Evolutionary conservation across 2,329 filamentous ascomycete species (phyloP).

Genomic region (Parafenestella ontariensis): DNA sequence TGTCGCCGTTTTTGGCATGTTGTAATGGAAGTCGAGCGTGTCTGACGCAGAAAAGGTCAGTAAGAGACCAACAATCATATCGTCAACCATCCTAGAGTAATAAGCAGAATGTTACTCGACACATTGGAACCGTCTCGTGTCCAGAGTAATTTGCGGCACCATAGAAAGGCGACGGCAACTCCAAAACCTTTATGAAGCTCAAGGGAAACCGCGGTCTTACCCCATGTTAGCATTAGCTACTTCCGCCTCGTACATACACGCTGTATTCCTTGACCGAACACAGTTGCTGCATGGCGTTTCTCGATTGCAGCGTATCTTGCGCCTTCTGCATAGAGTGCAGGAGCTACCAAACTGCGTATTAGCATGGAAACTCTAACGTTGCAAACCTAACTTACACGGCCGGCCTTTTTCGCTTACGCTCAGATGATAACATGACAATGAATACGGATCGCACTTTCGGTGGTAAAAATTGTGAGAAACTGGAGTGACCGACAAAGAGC

Average conservation of each 20-base stretch:
- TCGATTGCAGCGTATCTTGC: slow-evolving; percentile 69
- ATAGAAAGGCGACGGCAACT: not conserved
- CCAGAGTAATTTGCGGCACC: not conserved
- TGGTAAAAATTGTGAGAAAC: not conserved
- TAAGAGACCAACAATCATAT: not conserved
- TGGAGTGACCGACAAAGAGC: not conserved
- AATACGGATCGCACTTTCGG: not conserved
- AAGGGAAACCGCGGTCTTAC: not conserved
- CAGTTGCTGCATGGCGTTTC: slow-evolving; percentile 67
- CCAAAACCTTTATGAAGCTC: not conserved
- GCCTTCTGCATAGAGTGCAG: slow-evolving; percentile 64
- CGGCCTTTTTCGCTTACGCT: slow-evolving; percentile 50
- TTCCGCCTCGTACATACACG: slow-evolving; percentile 59
- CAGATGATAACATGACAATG: slow-evolving; percentile 27
- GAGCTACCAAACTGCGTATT: slow-evolving; percentile 52
- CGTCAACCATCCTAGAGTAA: not conserved
- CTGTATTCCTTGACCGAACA: slow-evolving; percentile 61
- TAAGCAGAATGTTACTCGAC: not conserved
- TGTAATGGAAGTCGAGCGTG: not conserved
- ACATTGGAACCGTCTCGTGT: no score
- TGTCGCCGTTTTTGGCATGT: not conserved
- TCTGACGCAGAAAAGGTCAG: not conserved
- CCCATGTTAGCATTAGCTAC: not conserved
- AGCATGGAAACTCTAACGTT: no score
- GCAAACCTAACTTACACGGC: slow-evolving; percentile 53